Conservation (phyloP, 306 rosid species). For the Lathyrus oleraceus region DNA sequence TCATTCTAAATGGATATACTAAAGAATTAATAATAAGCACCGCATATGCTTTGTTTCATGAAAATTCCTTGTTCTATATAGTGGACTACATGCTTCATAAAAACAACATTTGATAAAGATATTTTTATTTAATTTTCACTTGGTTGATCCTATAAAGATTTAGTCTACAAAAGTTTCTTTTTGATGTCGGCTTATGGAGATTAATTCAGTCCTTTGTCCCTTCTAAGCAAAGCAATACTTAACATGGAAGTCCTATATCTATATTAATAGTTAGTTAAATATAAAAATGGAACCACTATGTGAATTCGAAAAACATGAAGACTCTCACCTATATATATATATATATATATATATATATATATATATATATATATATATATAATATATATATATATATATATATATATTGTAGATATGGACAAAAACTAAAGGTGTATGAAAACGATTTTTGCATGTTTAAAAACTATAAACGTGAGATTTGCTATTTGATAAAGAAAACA, state of each 20-base stretch:
- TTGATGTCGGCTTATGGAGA: conserved; percentile 36
- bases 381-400: too few species aligned
- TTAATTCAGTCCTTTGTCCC: conserved; percentile 36
- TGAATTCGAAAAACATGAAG: background rate
- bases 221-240: conserved; percentile 30
- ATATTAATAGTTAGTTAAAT: background rate
- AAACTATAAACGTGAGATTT: conserved; percentile 2
- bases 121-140: conserved; percentile 25
- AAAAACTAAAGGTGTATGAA: conserved; percentile 37
- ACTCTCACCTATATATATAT: background rate
- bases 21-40: conserved; percentile 11
- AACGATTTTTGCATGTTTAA: conserved; percentile 21
- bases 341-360: background rate
- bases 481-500: conserved; percentile 19
- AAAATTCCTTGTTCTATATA: conserved; percentile 22
- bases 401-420: background rate
- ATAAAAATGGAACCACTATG: background rate
- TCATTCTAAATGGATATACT: background rate
- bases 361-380: background rate
- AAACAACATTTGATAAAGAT: conserved; percentile 18
- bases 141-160: conserved; percentile 49
- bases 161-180: conserved; percentile 37
- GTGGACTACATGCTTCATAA: conserved; percentile 30
- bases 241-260: background rate
- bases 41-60: background rate